Percentiles rank a stretch among this genome's conserved stretches.
These are phyloP conservation scores for Starmera quercuum DNA, from an alignment of 805 yeast genomes.

Conservation along the genomic window DNA sequence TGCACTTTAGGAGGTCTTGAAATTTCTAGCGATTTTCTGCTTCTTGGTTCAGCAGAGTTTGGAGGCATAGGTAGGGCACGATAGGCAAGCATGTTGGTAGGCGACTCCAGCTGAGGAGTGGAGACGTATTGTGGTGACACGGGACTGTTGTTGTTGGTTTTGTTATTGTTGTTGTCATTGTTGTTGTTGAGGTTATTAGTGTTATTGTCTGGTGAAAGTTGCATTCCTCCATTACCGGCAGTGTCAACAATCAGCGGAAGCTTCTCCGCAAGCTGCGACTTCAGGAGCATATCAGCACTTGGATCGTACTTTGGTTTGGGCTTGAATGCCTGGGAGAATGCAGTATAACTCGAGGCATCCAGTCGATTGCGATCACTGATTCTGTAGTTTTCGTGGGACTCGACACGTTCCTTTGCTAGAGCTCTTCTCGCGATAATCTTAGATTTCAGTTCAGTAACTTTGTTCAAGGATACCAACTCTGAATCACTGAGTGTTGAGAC, in stretches of 20 bases:
- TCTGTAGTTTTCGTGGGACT: constrained; percentile 6
- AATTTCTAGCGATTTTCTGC: constrained; percentile 10
- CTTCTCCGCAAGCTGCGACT: background rate
- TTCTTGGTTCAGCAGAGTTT: background rate
- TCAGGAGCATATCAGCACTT: background rate
- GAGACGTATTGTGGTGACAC: background rate
- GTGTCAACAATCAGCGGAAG: background rate
- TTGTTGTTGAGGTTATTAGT: background rate
- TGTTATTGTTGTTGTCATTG: background rate
- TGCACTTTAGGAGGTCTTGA: constrained; percentile 6
- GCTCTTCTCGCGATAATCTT: constrained; percentile 10
- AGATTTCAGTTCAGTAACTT: constrained; percentile 10
- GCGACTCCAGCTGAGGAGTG: background rate
- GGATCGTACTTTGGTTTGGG: constrained; percentile 1
- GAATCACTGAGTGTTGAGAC: constrained; percentile 3
- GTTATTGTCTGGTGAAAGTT: background rate
- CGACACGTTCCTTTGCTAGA: constrained; percentile 6
- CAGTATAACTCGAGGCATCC: constrained; percentile 16
- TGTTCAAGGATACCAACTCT: constrained; percentile 10
- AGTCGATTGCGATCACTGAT: constrained; percentile 8
- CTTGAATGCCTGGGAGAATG: constrained; percentile 17
- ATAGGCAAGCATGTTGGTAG: background rate
- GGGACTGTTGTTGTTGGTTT: background rate
- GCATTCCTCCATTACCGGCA: background rate
- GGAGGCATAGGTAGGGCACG: background rate